Evolutionary conservation across 2,329 filamentous ascomycete genomes (phyloP), one percentile per base, ranked within the genome.

Genomic region (Colletotrichum tropicicola): DNA sequence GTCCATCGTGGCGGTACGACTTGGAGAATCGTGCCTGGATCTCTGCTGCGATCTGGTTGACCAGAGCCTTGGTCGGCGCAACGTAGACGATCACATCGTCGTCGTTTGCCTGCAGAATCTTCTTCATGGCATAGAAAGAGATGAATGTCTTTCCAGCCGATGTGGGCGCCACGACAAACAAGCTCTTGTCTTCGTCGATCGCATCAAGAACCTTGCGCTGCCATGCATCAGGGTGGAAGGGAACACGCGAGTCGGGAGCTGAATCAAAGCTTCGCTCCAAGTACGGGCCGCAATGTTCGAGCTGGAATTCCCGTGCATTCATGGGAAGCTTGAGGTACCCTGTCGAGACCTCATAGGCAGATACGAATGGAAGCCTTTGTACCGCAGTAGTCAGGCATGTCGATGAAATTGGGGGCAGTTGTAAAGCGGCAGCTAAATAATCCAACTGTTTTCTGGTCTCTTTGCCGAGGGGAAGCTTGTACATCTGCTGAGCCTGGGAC

Each of bases 141-240:
- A 94, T 94, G 74, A 94, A 95, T 0, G 92, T 95, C 75, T 94
- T 95, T 68, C 92, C 92, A 0, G 92, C 89, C 23, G 89, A 92
- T 0, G 92, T 95, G 0, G 92, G 92, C 0, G 92, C 92, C 8
- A 94, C 88, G 0, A 93, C 90, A 63, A 94, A 89, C 0, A 93
- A 79, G 69, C 90, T 93, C 68, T 89, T 86, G 57, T 91, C 82
- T 0, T 82, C 83, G 73, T 95, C 92, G 37, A 94, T 89, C 39
- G 87, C 86, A 67, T 95, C 90, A 1, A 95, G 81, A 0, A 94
- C 91, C 37, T 87, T 82, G 59, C 90, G 80, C 75, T 95, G 92
- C 92, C 92, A 95, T 3, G 85, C 86, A 78, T 95, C 92, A 1
- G 92, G 92, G 5, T 89, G 78, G 72, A 95, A 95, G 2, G 79